Base-by-base conservation (phyloP, 352 stramenopile species). In the Globisporangium parvum region DNA sequence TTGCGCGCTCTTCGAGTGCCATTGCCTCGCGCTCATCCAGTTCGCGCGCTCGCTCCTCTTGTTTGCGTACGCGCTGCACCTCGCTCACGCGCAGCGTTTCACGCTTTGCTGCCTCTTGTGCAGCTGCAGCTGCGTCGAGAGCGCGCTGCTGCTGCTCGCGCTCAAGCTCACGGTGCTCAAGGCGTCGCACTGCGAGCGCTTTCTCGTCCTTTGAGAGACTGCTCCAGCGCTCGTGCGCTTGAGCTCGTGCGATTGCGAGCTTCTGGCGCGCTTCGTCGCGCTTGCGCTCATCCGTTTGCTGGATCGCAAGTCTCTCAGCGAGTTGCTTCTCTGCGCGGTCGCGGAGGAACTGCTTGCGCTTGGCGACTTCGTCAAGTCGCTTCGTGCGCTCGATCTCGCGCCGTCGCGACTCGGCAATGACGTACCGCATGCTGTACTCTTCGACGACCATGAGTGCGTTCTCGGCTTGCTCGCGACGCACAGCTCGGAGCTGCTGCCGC, bases 361-460 rank as follows among this genome's bases (percentile, higher is more conserved):
- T 73, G 6, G 55, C 53, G 12, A 84, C 65, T 58, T 79, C 70
- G 26, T 65, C 14, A 2, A 77, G 37, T 2, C 72, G 67, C 33
- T 69, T 47, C 21, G 58, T 52, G 26, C 62, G 47, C 18, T 74
- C 67, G 2, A 78, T 28, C 24, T 71, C 55, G 0, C 71, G 71
- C 3, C 71, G 59, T 23, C 73, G 65, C 10, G 46, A 59, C 53
- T 86, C 71, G 0, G 74, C 67, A 8, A 88, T 57, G 0, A 77
- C 41, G 39, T 88, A 85, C 8, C 75, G 67, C 40, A 55, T 80
- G 11, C 77, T 65, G 48, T 78, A 74, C 45, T 91, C 77, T 53
- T 91, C 73, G 1, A 83, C 55, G 28, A 78, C 20, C 77, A 88
- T 91, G 1, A 57, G 57, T 4, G 68, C 56, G 37, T 73, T 75